These are phyloP conservation scores for Phlebopus sp. DNA, from an alignment of 1,284 basidiomycete species.

Conservation along the genomic window DNA sequence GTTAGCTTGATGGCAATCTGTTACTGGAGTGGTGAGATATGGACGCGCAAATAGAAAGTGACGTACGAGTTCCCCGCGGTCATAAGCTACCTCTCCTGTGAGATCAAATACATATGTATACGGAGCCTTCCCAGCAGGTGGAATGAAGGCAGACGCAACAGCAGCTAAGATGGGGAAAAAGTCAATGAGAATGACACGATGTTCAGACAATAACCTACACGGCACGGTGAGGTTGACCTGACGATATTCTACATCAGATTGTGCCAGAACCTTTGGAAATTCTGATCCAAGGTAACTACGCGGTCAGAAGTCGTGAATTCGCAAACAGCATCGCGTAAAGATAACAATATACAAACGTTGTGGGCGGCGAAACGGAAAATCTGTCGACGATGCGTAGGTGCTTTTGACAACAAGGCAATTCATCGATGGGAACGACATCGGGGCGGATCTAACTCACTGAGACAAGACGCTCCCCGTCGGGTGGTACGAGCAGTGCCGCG, in stretches of 20 bases:
- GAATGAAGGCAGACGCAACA: constrained; percentile 65
- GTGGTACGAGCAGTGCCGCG: constrained; percentile 59
- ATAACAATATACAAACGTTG: constrained; percentile 58
- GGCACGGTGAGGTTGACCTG: constrained; percentile 79
- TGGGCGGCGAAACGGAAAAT: constrained; percentile 81
- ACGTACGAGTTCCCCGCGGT: constrained; percentile 73
- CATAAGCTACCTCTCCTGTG: constrained; percentile 76
- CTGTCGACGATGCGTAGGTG: constrained; percentile 81
- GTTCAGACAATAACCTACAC: constrained; percentile 40
- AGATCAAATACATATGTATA: constrained; percentile 80
- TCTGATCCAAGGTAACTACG: constrained; percentile 75
- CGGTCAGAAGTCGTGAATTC: constrained; percentile 9
- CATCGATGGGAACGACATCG: constrained; percentile 8
- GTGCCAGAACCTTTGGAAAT: constrained; percentile 68
- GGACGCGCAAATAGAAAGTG: constrained; percentile 6
- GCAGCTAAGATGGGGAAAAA: constrained; percentile 43
- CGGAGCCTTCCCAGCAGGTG: constrained; percentile 58
- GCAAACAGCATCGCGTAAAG: constrained; percentile 6
- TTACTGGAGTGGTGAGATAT: constrained; percentile 8
- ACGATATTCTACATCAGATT: constrained; percentile 73
- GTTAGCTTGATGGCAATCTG: constrained; percentile 80
- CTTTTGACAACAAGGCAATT: constrained; percentile 35
- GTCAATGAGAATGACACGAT: constrained; percentile 5
- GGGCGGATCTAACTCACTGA: constrained; percentile 48
- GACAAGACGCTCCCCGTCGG: constrained; percentile 65